phyloP scores from a whole-genome alignment of 148 eudicot genomes.

The Linanthus parryae region DNA sequence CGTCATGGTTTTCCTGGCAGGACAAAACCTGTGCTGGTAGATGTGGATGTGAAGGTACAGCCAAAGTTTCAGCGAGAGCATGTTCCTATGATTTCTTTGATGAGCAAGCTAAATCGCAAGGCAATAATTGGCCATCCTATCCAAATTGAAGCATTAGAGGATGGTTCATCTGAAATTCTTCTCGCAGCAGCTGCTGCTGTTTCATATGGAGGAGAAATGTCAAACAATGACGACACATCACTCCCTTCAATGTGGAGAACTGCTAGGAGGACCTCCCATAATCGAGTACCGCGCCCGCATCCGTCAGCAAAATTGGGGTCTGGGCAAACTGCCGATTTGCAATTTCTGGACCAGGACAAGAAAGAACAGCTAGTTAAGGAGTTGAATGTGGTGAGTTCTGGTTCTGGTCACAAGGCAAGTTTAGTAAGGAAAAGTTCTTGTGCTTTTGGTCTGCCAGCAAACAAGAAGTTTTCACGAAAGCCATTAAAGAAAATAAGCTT shows the following conservation, averaged over 20 bases:
- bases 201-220: conserved; percentile 14
- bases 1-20: conserved; percentile 30
- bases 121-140: conserved; percentile 94
- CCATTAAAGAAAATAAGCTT: conserved; percentile 34
- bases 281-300: conserved; percentile 61
- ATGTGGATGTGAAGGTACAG: conserved; percentile 80
- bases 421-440: conserved; percentile 16
- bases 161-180: conserved; percentile 55
- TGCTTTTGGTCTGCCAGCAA: conserved; percentile 20
- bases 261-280: conserved; percentile 68
- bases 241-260: conserved; percentile 68
- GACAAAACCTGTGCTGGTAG: conserved; percentile 44
- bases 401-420: conserved; percentile 21
- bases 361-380: conserved; percentile 25
- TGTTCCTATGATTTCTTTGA: conserved; percentile 89
- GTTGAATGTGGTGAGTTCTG: conserved; percentile 22
- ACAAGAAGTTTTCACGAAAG: conserved; percentile 31
- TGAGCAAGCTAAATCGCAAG: conserved; percentile 87
- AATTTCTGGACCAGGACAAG: conserved; percentile 28
- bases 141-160: conserved; percentile 70
- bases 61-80: conserved; percentile 68
- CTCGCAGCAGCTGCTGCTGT: conserved; percentile 28
- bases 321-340: conserved; percentile 28
- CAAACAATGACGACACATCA: conserved; percentile 28
- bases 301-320: conserved; percentile 31